phyloP scores from a whole-genome alignment of 75 land plant genomes.

The Larix kaempferi region DNA sequence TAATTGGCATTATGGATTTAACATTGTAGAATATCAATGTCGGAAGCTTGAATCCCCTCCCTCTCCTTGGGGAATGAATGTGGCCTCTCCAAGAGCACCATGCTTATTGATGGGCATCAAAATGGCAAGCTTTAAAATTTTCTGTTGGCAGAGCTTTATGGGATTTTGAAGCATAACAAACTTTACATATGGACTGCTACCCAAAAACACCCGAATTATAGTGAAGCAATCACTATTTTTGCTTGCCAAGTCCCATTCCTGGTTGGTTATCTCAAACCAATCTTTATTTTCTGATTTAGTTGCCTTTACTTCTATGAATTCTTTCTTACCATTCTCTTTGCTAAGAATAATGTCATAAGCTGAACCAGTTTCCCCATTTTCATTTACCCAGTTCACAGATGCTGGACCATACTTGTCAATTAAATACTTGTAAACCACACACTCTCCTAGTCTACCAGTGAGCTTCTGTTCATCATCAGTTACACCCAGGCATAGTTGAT shows the following conservation, averaged over 20 bases:
- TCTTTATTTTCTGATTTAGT: conserved; percentile 67
- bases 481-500: conserved; percentile 21
- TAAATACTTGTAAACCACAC: conserved; percentile 61
- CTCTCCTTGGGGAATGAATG: conserved; percentile 1
- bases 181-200: conserved; percentile 21
- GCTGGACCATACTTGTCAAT: conserved; percentile 29
- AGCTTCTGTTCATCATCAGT: conserved; percentile 27
- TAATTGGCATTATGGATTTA: too few relatives aligned
- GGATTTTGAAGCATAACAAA: conserved; percentile 63
- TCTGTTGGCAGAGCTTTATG: conserved; percentile 50
- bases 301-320: conserved; percentile 87
- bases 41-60: not conserved
- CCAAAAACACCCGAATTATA: conserved; percentile 60
- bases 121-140: conserved; percentile 57
- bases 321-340: conserved; percentile 28
- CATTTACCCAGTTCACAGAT: conserved; percentile 75
- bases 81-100: not conserved
- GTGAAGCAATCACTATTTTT: conserved; percentile 66
- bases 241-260: conserved; percentile 84
- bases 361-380: conserved; percentile 68
- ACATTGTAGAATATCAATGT: too few relatives aligned
- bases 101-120: conserved; percentile 38
- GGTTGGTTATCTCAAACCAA: conserved; percentile 72
- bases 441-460: conserved; percentile 77
- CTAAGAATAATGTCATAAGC: conserved; percentile 69